Conservation (phyloP, 106 monocot species). For the Narthecium ossifragum region DNA sequence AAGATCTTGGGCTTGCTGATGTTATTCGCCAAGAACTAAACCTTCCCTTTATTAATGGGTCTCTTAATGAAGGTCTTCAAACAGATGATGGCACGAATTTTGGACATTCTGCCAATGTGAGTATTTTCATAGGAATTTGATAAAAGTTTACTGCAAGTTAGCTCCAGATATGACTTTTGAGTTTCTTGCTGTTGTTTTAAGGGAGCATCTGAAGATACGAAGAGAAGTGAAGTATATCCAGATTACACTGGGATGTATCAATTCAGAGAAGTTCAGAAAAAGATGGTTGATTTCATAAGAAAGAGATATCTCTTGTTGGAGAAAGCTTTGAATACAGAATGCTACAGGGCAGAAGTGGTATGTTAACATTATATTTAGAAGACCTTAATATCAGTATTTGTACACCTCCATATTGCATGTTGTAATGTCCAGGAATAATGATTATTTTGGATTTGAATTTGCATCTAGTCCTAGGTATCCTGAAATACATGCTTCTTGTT, state of each 20-base stretch:
- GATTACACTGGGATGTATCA: conserved; percentile 41
- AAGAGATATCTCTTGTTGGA: conserved; percentile 89
- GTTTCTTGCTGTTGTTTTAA: conserved; percentile 14
- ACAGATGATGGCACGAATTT: conserved; percentile 26
- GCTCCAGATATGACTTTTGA: conserved; percentile 8
- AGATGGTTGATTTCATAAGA: conserved; percentile 78
- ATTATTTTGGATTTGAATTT: too few relatives aligned
- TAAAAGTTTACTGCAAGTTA: too few relatives aligned
- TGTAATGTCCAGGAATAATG: too few relatives aligned
- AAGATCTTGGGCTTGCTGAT: conserved; percentile 66
- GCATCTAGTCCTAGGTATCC: too few relatives aligned
- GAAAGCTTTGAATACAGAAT: conserved; percentile 68
- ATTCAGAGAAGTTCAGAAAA: conserved; percentile 71
- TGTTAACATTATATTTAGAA: not conserved
- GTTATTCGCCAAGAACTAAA: conserved; percentile 72
- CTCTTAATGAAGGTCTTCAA: conserved; percentile 17
- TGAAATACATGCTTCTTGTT: too few relatives aligned
- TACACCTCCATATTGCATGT: too few relatives aligned
- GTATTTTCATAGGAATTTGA: not conserved
- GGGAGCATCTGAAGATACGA: conserved; percentile 44
- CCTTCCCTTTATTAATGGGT: conserved; percentile 48
- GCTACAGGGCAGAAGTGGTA: not conserved
- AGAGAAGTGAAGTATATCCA: conserved; percentile 28
- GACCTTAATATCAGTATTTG: too few relatives aligned
- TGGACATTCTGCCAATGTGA: conserved; percentile 29